Conservation (phyloP, 345 rosid genomes). For the Lepidium africanum region DNA sequence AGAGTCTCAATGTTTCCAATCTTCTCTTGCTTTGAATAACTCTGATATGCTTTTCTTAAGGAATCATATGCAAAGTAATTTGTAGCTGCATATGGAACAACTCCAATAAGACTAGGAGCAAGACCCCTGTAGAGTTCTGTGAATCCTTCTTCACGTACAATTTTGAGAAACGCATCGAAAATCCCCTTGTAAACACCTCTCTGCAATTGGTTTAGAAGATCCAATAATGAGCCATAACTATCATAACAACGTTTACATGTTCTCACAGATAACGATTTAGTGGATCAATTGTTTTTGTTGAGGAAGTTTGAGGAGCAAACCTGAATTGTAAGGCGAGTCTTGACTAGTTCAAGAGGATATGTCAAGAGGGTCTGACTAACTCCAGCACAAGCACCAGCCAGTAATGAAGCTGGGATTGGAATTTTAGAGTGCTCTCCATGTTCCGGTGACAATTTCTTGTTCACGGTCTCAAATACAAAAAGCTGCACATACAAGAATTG, state of each 20-base stretch:
- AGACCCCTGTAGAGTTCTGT: conserved; percentile 91
- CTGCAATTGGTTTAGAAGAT: conserved; percentile 34
- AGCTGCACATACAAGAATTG: conserved; percentile 41
- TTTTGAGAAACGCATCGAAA: conserved; percentile 69
- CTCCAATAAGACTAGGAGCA: conserved; percentile 91
- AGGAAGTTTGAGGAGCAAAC: conserved; percentile 23
- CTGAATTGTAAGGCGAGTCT: conserved; percentile 93
- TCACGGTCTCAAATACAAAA: conserved; percentile 83
- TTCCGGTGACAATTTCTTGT: conserved; percentile 60
- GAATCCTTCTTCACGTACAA: conserved; percentile 69
- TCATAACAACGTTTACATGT: not conserved
- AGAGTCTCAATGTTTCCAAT: conserved; percentile 88
- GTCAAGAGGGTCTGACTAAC: conserved; percentile 89
- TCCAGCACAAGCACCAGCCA: conserved; percentile 99
- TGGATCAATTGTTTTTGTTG: not conserved
- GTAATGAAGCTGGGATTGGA: conserved; percentile 67
- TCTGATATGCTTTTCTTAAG: conserved; percentile 59
- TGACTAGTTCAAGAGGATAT: conserved; percentile 86
- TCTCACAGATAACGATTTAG: not conserved
- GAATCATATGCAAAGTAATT: conserved; percentile 93
- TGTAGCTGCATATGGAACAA: conserved; percentile 88
- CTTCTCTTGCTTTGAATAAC: conserved; percentile 63
- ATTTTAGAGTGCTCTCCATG: conserved; percentile 63
- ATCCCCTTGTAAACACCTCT: conserved; percentile 73
- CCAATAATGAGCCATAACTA: not conserved